Percentiles rank a stretch among this genome's conserved stretches.
Conservation (phyloP, 2,329 filamentous ascomycete genomes). For the Pseudogymnoascus pannorum region DNA sequence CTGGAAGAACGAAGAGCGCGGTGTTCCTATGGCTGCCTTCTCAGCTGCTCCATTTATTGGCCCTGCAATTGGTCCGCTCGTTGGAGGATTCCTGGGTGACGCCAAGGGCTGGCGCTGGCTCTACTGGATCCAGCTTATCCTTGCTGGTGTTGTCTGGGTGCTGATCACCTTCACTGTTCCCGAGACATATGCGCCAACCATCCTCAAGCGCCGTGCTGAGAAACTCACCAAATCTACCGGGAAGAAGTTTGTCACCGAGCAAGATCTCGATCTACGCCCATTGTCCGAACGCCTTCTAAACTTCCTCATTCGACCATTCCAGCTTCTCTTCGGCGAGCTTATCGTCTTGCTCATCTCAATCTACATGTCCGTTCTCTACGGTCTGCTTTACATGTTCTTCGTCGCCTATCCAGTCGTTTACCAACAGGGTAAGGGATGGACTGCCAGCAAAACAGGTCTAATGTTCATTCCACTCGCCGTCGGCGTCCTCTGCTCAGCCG, state of each 20-base stretch:
- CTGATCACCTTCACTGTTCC: constrained; percentile 83
- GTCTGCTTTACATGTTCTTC: constrained; percentile 36
- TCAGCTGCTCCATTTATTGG: constrained; percentile 77
- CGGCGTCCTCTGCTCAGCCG: constrained; percentile 62
- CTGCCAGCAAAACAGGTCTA: constrained; percentile 64
- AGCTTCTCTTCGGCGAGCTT: constrained; percentile 74
- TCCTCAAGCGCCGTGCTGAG: constrained; percentile 62
- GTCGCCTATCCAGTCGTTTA: constrained; percentile 58
- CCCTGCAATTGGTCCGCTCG: constrained; percentile 68
- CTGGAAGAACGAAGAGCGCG: constrained; percentile 78
- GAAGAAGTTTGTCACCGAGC: constrained; percentile 64
- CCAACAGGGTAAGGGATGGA: constrained; percentile 67
- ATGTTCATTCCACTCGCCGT: constrained; percentile 83
- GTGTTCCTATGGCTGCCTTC: constrained; percentile 82
- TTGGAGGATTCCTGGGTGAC: constrained; percentile 69
- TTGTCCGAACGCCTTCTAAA: constrained; percentile 61
- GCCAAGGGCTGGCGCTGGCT: constrained; percentile 72
- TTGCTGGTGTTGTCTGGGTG: constrained; percentile 61
- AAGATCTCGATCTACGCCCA: constrained; percentile 68
- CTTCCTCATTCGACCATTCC: constrained; percentile 76
- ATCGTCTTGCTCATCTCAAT: constrained; percentile 79
- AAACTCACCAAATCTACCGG: constrained; percentile 65
- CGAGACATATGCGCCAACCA: constrained; percentile 78
- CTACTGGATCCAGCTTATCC: constrained; percentile 80
- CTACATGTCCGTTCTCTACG: constrained; percentile 80